A percentile compares a stretch with the other conserved stretches of the same genome.
Evolutionary conservation across 345 rosid species (phyloP).

Genomic region (Sisymbrium irio): DNA sequence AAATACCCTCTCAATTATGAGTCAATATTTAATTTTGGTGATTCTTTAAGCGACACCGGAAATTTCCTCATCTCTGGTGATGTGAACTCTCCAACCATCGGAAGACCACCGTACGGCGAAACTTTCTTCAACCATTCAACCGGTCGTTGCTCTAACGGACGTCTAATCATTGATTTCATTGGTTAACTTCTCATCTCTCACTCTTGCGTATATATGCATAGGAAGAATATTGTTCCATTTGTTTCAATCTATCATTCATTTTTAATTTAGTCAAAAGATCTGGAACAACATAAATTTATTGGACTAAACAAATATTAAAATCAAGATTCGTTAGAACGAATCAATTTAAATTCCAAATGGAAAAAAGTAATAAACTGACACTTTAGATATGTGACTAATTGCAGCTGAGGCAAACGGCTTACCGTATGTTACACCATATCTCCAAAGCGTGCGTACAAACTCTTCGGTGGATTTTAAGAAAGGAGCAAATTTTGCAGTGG

Average conservation of each 20-base stretch:
- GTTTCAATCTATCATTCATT: not conserved
- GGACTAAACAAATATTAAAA: not conserved
- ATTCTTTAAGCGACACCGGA: conserved; percentile 79
- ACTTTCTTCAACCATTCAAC: conserved; percentile 61
- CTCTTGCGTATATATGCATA: not conserved
- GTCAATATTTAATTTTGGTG: conserved; percentile 75
- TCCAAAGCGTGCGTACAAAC: not conserved
- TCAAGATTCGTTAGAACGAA: too few species aligned
- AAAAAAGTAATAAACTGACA: not conserved
- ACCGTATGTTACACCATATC: not conserved
- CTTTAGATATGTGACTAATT: not conserved
- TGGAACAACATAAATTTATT: not conserved
- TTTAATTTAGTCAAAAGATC: not conserved
- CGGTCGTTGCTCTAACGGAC: conserved; percentile 72
- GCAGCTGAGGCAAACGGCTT: conserved; percentile 9
- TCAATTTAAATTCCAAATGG: not conserved
- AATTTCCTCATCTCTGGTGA: conserved; percentile 59
- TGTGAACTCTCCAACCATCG: conserved; percentile 45
- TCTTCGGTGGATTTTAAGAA: not conserved
- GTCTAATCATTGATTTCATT: conserved; percentile 69
- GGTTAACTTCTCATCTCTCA: conserved; percentile 14
- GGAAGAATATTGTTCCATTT: not conserved
- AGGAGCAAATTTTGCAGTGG: conserved; percentile 8
- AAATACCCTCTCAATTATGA: conserved; percentile 38
- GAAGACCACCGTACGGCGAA: conserved; percentile 55